These are phyloP conservation scores for Candida adriatica DNA, from an alignment of 805 yeast genomes.

Conservation along the genomic window DNA sequence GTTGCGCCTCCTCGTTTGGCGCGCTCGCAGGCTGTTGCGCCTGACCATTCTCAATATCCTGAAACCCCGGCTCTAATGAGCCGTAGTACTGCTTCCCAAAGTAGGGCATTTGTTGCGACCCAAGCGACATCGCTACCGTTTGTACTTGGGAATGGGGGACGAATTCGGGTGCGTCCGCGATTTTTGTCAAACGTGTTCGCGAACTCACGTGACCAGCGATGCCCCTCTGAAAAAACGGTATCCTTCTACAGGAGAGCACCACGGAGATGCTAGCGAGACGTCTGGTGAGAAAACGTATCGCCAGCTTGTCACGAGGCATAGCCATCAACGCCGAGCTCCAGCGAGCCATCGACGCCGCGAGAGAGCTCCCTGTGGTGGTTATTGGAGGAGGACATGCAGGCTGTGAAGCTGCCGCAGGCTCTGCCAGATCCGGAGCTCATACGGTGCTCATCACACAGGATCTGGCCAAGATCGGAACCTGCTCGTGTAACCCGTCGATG, in stretches of 20 bases:
- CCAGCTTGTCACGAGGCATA: too few relatives aligned
- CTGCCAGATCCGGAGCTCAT: constrained; percentile 74
- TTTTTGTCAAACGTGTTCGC: too few relatives aligned
- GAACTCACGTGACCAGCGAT: too few relatives aligned
- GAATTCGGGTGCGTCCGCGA: too few relatives aligned
- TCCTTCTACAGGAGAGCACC: too few relatives aligned
- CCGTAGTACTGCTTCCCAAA: constrained; percentile 17
- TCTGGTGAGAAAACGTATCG: too few relatives aligned
- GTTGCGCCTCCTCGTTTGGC: background rate
- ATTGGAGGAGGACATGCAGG: constrained; percentile 99
- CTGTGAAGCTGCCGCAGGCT: constrained; percentile 91
- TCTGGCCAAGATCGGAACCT: constrained; percentile 73
- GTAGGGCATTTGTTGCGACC: constrained; percentile 16
- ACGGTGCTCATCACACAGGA: constrained; percentile 77
- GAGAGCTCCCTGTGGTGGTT: constrained; percentile 60
- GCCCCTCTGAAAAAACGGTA: too few relatives aligned
- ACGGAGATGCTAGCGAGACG: too few relatives aligned
- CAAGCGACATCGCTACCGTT: constrained; percentile 22
- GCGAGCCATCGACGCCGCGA: constrained; percentile 8
- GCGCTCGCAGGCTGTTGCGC: constrained; percentile 3
- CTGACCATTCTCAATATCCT: constrained; percentile 9
- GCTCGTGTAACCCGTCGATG: constrained; percentile 95
- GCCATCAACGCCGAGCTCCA: constrained; percentile 20
- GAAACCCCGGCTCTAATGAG: constrained; percentile 17
- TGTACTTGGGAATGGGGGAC: too few relatives aligned